Evolutionary conservation across 2,329 filamentous ascomycete species (phyloP).

Genomic region (Delphinella strobiligena): DNA sequence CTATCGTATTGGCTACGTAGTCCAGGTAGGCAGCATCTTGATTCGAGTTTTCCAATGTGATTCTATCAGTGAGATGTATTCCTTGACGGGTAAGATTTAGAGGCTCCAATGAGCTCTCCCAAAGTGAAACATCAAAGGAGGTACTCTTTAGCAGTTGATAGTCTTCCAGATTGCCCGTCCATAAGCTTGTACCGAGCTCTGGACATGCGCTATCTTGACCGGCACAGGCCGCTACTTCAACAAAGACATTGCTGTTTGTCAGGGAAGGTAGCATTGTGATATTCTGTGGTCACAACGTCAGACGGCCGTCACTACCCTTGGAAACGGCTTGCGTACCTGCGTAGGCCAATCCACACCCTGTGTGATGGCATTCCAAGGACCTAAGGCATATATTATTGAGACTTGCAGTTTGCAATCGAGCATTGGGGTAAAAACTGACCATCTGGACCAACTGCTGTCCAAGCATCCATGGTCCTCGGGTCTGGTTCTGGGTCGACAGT

Average conservation of each 20-base stretch:
- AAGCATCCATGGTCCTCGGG: too few relatives aligned
- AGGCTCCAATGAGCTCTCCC: conserved; percentile 1
- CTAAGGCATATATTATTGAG: not conserved
- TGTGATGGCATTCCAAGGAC: conserved; percentile 2
- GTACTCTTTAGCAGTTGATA: conserved; percentile 4
- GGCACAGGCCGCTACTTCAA: not conserved
- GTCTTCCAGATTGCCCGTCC: not conserved
- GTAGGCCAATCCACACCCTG: not conserved
- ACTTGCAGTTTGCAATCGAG: too few relatives aligned
- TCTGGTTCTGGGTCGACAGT: too few relatives aligned
- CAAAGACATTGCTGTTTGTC: not conserved
- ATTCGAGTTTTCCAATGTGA: not conserved
- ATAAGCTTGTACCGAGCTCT: not conserved
- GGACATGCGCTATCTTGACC: not conserved
- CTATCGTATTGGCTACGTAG: conserved; percentile 1
- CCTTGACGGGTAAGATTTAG: conserved; percentile 1
- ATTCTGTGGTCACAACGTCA: conserved; percentile 2
- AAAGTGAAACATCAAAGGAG: not conserved
- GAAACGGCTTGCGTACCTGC: not conserved
- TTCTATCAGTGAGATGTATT: conserved; percentile 4
- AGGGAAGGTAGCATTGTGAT: conserved; percentile 1
- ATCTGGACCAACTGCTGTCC: conserved; percentile 2
- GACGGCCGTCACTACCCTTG: too few relatives aligned
- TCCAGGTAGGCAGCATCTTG: not conserved
- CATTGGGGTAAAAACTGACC: not conserved